phyloP scores from a whole-genome alignment of 1,284 basidiomycete species.

The Rhodotorula glutinis region DNA sequence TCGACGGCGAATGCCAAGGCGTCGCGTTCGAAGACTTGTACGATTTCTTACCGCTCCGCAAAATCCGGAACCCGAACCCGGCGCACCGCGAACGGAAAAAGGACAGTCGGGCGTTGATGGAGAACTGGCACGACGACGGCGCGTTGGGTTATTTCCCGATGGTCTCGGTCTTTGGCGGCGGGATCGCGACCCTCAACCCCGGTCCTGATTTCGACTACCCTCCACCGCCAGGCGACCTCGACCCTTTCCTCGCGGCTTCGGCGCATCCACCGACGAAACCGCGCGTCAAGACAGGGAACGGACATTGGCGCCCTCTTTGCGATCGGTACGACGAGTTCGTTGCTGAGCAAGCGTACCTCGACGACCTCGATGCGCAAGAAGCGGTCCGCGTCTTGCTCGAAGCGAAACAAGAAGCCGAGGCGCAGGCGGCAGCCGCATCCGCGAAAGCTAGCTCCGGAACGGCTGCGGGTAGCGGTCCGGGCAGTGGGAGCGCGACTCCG shows the following conservation, averaged over 20 bases:
- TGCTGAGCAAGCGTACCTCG: constrained; percentile 69
- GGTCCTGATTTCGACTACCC: constrained; percentile 79
- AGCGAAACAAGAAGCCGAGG: constrained; percentile 5
- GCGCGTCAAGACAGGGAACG: not conserved
- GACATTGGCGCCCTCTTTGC: constrained; percentile 65
- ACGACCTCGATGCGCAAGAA: constrained; percentile 47
- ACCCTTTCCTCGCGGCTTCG: constrained; percentile 5
- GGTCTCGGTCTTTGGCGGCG: constrained; percentile 88
- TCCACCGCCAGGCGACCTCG: constrained; percentile 51
- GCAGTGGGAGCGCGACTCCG: not conserved
- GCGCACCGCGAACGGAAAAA: constrained; percentile 11
- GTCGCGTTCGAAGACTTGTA: constrained; percentile 83
- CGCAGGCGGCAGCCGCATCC: not conserved
- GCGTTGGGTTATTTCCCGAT: constrained; percentile 93
- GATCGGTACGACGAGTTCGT: constrained; percentile 76
- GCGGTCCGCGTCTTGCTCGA: constrained; percentile 16
- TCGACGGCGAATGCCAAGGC: constrained; percentile 85
- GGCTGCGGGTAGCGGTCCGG: not conserved
- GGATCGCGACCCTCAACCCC: constrained; percentile 77
- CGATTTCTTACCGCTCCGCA: constrained; percentile 82
- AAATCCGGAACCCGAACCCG: constrained; percentile 39
- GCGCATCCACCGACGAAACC: constrained; percentile 5
- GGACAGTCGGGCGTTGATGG: constrained; percentile 42
- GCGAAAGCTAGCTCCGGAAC: not conserved
- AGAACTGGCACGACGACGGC: constrained; percentile 86